Evolutionary conservation across 805 yeast genomes (phyloP).

Genomic region (Candida tallmaniae): DNA sequence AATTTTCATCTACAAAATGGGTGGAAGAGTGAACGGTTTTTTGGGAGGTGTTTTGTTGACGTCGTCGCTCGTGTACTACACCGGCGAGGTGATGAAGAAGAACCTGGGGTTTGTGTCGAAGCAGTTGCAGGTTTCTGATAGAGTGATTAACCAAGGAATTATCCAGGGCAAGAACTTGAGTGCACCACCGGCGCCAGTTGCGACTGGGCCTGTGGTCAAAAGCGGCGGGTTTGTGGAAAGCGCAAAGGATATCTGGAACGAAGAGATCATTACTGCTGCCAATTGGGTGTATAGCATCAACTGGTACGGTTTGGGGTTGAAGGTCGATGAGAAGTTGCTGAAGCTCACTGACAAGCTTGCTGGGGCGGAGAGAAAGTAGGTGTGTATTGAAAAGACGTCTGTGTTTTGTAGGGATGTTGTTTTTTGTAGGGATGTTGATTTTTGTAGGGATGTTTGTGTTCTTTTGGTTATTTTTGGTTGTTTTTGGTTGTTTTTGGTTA

Average conservation of each 20-base stretch:
- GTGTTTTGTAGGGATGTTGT: no score
- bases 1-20: constrained; percentile 20
- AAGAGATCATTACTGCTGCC: constrained; percentile 59
- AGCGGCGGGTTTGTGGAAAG: constrained; percentile 45
- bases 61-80: constrained; percentile 57
- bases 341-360: constrained; percentile 23
- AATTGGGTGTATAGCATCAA: constrained; percentile 58
- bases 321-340: constrained; percentile 28
- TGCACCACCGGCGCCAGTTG: constrained; percentile 40
- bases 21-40: constrained; percentile 42
- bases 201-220: constrained; percentile 9
- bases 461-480: no score
- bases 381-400: no score
- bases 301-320: constrained; percentile 40
- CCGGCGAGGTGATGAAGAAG: constrained; percentile 50
- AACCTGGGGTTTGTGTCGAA: constrained; percentile 44
- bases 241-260: constrained; percentile 74
- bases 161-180: constrained; percentile 44
- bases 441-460: no score
- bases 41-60: constrained; percentile 55
- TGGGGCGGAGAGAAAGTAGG: background rate
- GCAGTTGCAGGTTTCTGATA: constrained; percentile 45
- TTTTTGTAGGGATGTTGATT: no score
- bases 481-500: no score
- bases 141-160: constrained; percentile 50